phyloP scores from a whole-genome alignment of 768 basidiomycete genomes.

The Tylopilus intermedius region DNA sequence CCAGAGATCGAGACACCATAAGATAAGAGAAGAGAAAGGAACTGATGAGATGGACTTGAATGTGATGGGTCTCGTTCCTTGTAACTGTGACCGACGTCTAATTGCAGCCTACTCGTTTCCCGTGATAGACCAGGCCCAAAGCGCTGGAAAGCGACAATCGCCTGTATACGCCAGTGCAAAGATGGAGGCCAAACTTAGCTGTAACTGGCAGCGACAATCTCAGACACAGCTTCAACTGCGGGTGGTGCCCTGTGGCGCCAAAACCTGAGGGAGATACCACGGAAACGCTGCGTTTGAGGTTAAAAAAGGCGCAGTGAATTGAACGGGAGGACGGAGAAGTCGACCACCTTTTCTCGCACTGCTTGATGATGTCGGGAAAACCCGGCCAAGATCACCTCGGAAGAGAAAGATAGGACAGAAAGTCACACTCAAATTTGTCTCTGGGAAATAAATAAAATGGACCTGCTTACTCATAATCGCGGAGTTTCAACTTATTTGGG shows the following conservation, averaged over 20 bases:
- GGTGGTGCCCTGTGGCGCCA: constrained; percentile 3
- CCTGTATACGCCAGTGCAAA: not conserved
- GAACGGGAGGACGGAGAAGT: not conserved
- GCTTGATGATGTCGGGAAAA: constrained; percentile 9
- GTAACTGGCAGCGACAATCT: not conserved
- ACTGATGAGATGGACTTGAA: not conserved
- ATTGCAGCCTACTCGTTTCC: not conserved
- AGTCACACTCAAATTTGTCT: not conserved
- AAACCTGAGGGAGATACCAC: not conserved
- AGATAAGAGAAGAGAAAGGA: not conserved
- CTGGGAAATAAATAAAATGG: not conserved
- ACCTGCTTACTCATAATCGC: constrained; percentile 19
- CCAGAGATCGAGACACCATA: not conserved
- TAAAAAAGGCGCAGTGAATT: not conserved
- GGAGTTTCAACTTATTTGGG: constrained; percentile 16
- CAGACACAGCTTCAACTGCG: not conserved
- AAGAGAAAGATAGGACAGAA: not conserved
- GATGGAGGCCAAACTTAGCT: not conserved
- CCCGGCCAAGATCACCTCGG: not conserved
- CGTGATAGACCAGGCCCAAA: no score
- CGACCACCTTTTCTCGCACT: not conserved
- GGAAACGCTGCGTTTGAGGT: not conserved
- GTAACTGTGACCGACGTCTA: not conserved
- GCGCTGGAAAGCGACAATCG: not conserved
- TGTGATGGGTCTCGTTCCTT: not conserved